Evolutionary conservation across 345 rosid species (phyloP).

Genomic region (Crucihimalaya himalaica): DNA sequence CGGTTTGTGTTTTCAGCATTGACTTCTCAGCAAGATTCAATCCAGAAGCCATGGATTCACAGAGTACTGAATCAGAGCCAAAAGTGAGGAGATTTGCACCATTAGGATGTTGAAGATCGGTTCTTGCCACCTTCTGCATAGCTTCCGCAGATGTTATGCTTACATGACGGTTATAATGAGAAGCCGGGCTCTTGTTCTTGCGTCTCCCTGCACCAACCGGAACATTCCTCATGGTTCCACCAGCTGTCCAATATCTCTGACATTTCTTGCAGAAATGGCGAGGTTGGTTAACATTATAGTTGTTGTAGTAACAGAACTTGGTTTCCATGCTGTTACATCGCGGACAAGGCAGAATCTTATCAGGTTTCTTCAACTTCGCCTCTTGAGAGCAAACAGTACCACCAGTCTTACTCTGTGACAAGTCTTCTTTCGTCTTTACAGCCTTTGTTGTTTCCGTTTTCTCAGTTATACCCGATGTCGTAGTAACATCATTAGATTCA

Average conservation of each 20-base stretch:
- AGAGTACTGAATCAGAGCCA: constrained; percentile 70
- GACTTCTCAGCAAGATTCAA: constrained; percentile 74
- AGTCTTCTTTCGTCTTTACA: constrained; percentile 47
- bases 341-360: constrained; percentile 86
- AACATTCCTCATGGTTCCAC: constrained; percentile 95
- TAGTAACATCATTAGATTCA: constrained; percentile 25
- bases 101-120: constrained; percentile 64
- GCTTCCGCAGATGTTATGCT: constrained; percentile 58
- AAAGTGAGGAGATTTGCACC: constrained; percentile 69
- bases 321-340: constrained; percentile 96
- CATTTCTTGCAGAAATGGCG: constrained; percentile 93
- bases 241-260: constrained; percentile 98
- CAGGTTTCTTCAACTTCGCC: constrained; percentile 70
- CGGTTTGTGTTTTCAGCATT: constrained; percentile 35
- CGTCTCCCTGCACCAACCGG: constrained; percentile 96
- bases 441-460: constrained; percentile 21
- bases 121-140: constrained; percentile 45
- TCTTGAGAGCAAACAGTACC: constrained; percentile 48
- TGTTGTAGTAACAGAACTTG: constrained; percentile 93
- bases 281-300: constrained; percentile 92
- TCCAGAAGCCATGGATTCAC: constrained; percentile 83
- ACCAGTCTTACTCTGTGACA: constrained; percentile 50
- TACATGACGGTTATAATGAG: constrained; percentile 65
- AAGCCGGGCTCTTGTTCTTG: constrained; percentile 78
- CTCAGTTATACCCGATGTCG: constrained; percentile 38